Percentiles rank a stretch among this genome's conserved stretches.
phyloP scores from a whole-genome alignment of 73 alveolate species.

The Paramecium octaurelia region DNA sequence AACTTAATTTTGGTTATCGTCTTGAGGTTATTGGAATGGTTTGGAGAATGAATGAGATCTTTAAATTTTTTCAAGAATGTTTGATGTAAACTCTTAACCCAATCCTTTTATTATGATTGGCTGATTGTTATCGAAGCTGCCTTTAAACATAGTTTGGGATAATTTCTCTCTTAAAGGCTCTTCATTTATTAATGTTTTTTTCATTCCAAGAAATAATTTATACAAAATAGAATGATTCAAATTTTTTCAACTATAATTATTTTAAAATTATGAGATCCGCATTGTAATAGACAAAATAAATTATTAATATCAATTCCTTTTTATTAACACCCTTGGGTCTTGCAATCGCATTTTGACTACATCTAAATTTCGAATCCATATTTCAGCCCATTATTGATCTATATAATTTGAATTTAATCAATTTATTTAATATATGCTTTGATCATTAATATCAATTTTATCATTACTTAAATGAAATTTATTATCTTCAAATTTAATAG shows the following conservation, averaged over 20 bases:
- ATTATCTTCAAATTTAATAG: no score
- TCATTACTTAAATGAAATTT: no score
- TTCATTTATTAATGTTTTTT: not conserved
- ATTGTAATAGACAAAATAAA: not conserved
- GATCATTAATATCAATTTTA: no score
- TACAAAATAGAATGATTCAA: not conserved
- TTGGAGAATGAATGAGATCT: conserved; percentile 12
- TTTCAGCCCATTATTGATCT: no score
- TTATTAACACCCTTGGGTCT: no score
- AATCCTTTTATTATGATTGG: not conserved
- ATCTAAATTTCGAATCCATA: no score
- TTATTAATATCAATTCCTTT: not conserved
- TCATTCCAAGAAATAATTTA: not conserved
- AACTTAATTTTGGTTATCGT: not conserved
- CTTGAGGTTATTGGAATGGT: not conserved
- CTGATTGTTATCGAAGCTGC: not conserved
- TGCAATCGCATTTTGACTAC: no score
- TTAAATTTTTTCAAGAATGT: not conserved
- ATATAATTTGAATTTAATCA: no score
- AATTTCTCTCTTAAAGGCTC: not conserved
- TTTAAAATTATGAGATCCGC: not conserved
- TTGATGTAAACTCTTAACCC: not conserved
- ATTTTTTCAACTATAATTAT: not conserved
- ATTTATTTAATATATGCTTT: no score
- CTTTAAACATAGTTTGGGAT: not conserved